Evolutionary conservation across 2,329 filamentous ascomycete genomes (phyloP).

Genomic region (Fusarium citri): DNA sequence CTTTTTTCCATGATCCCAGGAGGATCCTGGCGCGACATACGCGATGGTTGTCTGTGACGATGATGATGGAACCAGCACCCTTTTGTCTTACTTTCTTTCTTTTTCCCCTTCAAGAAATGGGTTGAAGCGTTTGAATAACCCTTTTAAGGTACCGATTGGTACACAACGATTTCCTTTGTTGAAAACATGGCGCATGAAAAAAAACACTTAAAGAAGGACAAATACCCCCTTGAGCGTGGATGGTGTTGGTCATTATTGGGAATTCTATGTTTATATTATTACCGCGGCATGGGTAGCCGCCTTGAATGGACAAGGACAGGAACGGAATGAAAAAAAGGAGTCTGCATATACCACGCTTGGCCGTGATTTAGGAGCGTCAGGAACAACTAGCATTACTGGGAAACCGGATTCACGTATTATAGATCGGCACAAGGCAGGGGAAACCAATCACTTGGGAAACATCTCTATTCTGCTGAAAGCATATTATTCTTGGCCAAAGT

Average conservation of each 20-base stretch:
- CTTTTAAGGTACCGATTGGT: slow-evolving; percentile 33
- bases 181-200: slow-evolving; percentile 47
- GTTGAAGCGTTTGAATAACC: slow-evolving; percentile 41
- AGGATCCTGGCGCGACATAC: slow-evolving; percentile 36
- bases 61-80: slow-evolving; percentile 14
- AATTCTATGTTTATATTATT: slow-evolving; percentile 37
- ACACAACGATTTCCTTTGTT: slow-evolving; percentile 42
- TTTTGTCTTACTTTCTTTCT: slow-evolving; percentile 19
- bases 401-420: slow-evolving; percentile 45
- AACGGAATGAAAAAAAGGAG: slow-evolving; percentile 45
- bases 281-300: slow-evolving; percentile 24
- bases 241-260: slow-evolving; percentile 44
- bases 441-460: slow-evolving; percentile 43
- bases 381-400: slow-evolving; percentile 44
- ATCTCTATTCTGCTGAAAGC: slow-evolving; percentile 36
- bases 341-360: slow-evolving; percentile 45
- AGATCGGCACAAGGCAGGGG: slow-evolving; percentile 45
- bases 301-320: slow-evolving; percentile 30
- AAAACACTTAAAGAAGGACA: slow-evolving; percentile 48
- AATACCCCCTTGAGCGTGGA: slow-evolving; percentile 49
- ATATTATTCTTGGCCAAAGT: slow-evolving; percentile 28
- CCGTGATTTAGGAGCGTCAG: slow-evolving; percentile 41
- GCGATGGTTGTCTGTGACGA: slow-evolving; percentile 33
- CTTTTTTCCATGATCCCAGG: slow-evolving; percentile 36
- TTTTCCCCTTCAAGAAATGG: slow-evolving; percentile 30